Evolutionary conservation across 805 yeast genomes (phyloP).

Genomic region (Metschnikowia similis): DNA sequence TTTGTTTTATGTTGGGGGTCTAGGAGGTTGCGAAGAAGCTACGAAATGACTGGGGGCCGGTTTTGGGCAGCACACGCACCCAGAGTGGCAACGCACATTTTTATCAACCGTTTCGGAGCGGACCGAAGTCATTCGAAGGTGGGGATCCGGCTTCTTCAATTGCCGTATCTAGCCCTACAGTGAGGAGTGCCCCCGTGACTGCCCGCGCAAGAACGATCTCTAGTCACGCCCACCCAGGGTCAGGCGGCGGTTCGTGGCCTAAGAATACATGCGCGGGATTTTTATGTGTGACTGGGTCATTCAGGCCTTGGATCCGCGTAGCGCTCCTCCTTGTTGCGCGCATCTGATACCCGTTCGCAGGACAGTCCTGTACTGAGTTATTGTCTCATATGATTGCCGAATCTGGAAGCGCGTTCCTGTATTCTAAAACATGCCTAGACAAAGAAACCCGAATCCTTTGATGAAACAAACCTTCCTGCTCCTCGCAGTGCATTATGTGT

Average conservation of each 20-base stretch:
- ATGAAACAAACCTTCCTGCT: background rate
- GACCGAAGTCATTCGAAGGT: background rate
- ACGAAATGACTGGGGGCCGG: background rate
- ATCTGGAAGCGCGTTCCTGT: conserved; percentile 5
- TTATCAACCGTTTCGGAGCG: background rate
- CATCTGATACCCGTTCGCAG: background rate
- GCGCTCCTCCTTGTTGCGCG: conserved; percentile 4
- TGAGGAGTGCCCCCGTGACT: background rate
- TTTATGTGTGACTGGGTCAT: background rate
- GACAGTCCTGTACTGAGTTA: background rate
- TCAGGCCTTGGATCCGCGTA: background rate
- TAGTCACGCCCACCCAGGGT: background rate
- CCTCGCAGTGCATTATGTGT: background rate
- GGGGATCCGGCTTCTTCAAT: background rate
- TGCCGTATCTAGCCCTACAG: background rate
- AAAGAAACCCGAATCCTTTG: background rate
- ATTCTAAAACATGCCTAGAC: background rate
- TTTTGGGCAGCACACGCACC: background rate
- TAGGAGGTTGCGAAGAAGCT: background rate
- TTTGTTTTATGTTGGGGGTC: background rate
- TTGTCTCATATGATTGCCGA: conserved; percentile 5
- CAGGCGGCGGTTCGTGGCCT: background rate
- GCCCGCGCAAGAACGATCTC: background rate
- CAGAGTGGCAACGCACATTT: background rate
- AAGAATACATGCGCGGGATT: background rate